Base-by-base conservation (phyloP, 306 rosid genomes). In the Prunus mume region DNA sequence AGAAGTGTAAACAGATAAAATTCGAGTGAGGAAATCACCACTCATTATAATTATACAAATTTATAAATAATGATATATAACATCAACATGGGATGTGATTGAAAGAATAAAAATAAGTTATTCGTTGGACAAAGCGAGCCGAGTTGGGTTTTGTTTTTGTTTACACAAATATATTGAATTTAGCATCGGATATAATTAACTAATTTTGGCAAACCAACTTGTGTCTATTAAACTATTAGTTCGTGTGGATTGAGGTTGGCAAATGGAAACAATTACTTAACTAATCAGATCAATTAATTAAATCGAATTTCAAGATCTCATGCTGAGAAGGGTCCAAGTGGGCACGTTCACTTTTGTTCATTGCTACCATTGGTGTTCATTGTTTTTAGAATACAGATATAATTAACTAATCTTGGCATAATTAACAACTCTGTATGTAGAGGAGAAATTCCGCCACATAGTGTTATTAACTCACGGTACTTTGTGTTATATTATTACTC, bases 291-390 rank as follows among this genome's bases (percentile, higher is more conserved):
- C 9, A 25, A 46, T 3, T 64, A 58, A 52, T 66, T 28, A 63
- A 69, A 46, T 73, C 3, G 66, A 27, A 41, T 61, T 71, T 61
- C 63, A 74, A 69, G 67, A 69, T 85, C 68, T 50, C 55, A 17
- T 73, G 72, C 25, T 51, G 73, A 58, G 69, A 80, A 76, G 34
- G 57, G 62, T 74, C 63, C 85, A 78, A 82, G 75, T 82, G 90
- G 68, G 27, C 85, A 77, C 71, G 63, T 74, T 81, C 68, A 30
- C 34, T 2, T 14, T 75, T 75, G 85, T 69, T 75, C 43, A 17
- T 72, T 64, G 6, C 24, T n/a, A 2, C 13, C 18, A 4, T 20
- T 10, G 28, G 14, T 3, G 14, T 56, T 56, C 28, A n/a, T 55
- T 20, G 27, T 55, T 10, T 56, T 56, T 28, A 56, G 22, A 56